A percentile compares a stretch with the other conserved stretches of the same genome.
Evolutionary conservation across 768 basidiomycete species (phyloP).

Genomic region (Psilocybe cyanescens): DNA sequence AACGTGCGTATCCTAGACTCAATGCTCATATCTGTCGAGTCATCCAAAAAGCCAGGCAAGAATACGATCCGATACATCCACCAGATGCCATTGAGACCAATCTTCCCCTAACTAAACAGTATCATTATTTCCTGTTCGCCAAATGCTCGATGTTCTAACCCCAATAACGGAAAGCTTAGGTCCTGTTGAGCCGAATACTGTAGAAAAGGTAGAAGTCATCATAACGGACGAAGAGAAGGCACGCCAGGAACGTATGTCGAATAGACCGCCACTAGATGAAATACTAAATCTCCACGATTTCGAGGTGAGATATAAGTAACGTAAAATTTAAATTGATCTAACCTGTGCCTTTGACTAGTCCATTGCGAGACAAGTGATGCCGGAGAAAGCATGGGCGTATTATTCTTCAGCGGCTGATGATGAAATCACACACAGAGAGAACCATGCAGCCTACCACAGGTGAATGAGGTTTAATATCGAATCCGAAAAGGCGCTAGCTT

Average conservation of each 20-base stretch:
- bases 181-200: constrained; percentile 68
- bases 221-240: constrained; percentile 77
- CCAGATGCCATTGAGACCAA: constrained; percentile 80
- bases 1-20: constrained; percentile 55
- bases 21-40: neutral
- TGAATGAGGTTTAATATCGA: constrained; percentile 22
- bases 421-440: constrained; percentile 89
- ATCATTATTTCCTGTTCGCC: constrained; percentile 3
- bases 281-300: constrained; percentile 88
- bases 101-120: constrained; percentile 87
- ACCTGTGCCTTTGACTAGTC: constrained; percentile 46
- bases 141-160: neutral
- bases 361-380: constrained; percentile 81
- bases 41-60: constrained; percentile 45
- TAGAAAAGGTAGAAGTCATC: constrained; percentile 61
- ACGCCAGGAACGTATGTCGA: constrained; percentile 61
- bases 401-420: constrained; percentile 98
- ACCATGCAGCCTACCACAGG: constrained; percentile 92
- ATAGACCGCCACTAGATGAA: constrained; percentile 74
- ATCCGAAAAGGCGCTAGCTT: neutral
- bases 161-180: constrained; percentile 54
- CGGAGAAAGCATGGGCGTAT: constrained; percentile 93
- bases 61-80: constrained; percentile 91
- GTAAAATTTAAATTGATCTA: neutral
- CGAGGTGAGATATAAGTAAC: constrained; percentile 17